A percentile compares a stretch with the other conserved stretches of the same genome.
phyloP scores from a whole-genome alignment of 768 basidiomycete species.

The Hypsizygus marmoreus region DNA sequence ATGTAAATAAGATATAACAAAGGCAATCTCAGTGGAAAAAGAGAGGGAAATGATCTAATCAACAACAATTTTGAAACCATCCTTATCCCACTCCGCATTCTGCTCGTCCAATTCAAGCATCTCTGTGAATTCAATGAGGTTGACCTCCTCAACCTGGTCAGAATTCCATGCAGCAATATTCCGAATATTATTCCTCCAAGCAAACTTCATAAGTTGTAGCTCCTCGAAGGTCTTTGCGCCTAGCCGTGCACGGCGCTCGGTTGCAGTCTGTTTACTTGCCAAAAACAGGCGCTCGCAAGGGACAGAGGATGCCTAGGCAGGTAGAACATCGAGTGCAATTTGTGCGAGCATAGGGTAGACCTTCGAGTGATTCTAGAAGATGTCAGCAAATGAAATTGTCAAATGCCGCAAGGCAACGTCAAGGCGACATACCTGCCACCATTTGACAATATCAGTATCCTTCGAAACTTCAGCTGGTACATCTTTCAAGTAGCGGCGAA shows the following conservation, averaged over 20 bases:
- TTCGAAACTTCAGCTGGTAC: conserved; percentile 15
- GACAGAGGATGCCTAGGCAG: conserved; percentile 22
- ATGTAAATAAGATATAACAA: too few species aligned
- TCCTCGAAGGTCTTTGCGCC: conserved; percentile 6
- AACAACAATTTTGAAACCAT: not conserved
- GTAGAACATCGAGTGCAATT: conserved; percentile 19
- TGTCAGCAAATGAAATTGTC: not conserved
- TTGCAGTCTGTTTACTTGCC: conserved; percentile 8
- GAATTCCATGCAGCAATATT: conserved; percentile 51
- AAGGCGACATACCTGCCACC: conserved; percentile 18
- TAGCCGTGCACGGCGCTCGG: conserved; percentile 3
- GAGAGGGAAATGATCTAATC: too few species aligned
- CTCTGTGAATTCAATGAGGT: conserved; percentile 2
- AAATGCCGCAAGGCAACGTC: conserved; percentile 1
- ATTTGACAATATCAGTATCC: conserved; percentile 16
- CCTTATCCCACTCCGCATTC: not conserved
- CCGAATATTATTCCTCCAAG: conserved; percentile 3
- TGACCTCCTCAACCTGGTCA: conserved; percentile 3
- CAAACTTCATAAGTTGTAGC: conserved; percentile 15
- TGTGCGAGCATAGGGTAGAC: conserved; percentile 17
- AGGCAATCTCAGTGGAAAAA: too few species aligned
- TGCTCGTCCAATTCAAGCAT: not conserved
- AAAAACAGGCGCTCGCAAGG: conserved; percentile 21
- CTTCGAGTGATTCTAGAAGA: not conserved
- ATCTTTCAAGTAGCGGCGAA: conserved; percentile 15